These are phyloP conservation scores for Thelephora aurantiotincta DNA, from an alignment of 768 basidiomycete species.

Conservation along the genomic window DNA sequence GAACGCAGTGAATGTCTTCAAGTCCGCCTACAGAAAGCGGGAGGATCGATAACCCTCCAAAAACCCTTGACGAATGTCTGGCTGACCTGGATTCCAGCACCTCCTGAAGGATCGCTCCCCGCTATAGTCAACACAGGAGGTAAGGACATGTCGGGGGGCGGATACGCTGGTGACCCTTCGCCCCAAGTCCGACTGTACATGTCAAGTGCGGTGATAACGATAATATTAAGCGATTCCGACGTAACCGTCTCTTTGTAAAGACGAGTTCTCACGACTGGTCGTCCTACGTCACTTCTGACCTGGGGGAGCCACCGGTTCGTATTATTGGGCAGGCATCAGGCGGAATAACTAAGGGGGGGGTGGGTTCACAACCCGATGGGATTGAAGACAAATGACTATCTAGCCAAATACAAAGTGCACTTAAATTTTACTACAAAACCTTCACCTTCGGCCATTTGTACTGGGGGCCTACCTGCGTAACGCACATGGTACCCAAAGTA, in stretches of 20 bases:
- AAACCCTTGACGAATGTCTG: neutral
- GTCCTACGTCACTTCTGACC: no score
- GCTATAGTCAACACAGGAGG: slow-evolving; percentile 55
- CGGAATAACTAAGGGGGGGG: no score
- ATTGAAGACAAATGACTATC: no score
- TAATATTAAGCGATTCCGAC: no score
- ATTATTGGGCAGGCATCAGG: no score
- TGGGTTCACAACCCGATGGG: no score
- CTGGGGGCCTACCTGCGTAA: slow-evolving; percentile 54
- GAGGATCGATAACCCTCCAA: neutral
- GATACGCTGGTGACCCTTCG: neutral
- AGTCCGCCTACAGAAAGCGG: slow-evolving; percentile 46
- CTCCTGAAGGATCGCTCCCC: slow-evolving; percentile 72
- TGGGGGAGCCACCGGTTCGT: no score
- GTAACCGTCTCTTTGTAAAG: no score
- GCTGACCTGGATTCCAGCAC: slow-evolving; percentile 78
- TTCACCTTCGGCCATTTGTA: slow-evolving; percentile 42
- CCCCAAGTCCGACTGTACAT: no score
- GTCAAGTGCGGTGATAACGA: no score
- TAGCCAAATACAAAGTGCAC: no score
- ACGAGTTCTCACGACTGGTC: no score
- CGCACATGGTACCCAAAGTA: slow-evolving; percentile 73
- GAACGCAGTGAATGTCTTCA: slow-evolving; percentile 72
- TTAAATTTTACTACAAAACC: slow-evolving; percentile 18
- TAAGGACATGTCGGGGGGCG: slow-evolving; percentile 2